These are phyloP conservation scores for Fusarium citri DNA, from an alignment of 2,329 filamentous ascomycete species.

Conservation along the genomic window DNA sequence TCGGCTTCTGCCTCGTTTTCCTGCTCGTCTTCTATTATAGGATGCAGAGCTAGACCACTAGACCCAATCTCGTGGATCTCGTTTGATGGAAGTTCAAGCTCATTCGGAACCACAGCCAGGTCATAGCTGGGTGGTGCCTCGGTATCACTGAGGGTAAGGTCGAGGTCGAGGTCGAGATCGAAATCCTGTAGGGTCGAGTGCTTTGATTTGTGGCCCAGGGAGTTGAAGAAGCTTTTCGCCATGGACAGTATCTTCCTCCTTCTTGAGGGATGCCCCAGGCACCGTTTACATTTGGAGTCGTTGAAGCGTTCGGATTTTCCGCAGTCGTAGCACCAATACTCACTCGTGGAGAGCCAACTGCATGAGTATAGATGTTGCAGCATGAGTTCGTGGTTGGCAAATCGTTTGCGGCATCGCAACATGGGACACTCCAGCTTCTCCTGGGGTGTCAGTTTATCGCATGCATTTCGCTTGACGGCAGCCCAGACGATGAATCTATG, in stretches of 20 bases:
- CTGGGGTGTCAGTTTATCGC: slow-evolving; percentile 58
- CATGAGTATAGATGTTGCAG: slow-evolving; percentile 64
- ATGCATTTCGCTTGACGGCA: slow-evolving; percentile 66
- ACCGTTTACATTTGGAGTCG: slow-evolving; percentile 63
- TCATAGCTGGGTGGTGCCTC: slow-evolving; percentile 62
- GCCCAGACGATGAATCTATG: slow-evolving; percentile 68
- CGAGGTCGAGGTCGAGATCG: slow-evolving; percentile 37
- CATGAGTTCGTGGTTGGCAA: slow-evolving; percentile 65
- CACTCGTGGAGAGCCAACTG: slow-evolving; percentile 59
- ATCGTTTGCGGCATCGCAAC: slow-evolving; percentile 62
- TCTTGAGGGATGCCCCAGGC: slow-evolving; percentile 62
- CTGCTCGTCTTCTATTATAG: slow-evolving; percentile 44
- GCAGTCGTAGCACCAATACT: slow-evolving; percentile 69
- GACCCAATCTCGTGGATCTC: slow-evolving; percentile 67
- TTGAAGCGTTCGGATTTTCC: slow-evolving; percentile 64
- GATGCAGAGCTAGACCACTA: slow-evolving; percentile 53
- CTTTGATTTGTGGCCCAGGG: slow-evolving; percentile 62
- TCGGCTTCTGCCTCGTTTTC: slow-evolving; percentile 37
- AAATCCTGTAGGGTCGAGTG: slow-evolving; percentile 40
- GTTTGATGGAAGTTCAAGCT: slow-evolving; percentile 60
- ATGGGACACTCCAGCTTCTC: slow-evolving; percentile 65
- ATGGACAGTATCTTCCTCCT: slow-evolving; percentile 63
- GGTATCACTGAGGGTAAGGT: slow-evolving; percentile 48
- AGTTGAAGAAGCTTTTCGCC: slow-evolving; percentile 66
- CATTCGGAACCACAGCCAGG: slow-evolving; percentile 50